phyloP scores from a whole-genome alignment of 108 stramenopile genomes.

The Discostella stelligeroides region DNA sequence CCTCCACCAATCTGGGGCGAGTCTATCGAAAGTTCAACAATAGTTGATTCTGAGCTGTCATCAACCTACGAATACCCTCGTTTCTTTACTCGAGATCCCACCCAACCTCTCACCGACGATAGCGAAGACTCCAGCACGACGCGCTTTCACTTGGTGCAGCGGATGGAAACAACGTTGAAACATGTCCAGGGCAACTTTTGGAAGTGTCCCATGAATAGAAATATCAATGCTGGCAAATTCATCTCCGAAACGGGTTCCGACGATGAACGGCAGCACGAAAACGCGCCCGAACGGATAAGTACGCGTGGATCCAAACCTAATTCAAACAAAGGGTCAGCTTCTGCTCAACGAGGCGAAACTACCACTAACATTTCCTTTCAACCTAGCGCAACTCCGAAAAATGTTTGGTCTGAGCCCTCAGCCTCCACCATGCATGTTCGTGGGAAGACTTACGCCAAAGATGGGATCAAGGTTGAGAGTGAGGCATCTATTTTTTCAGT shows the following conservation, averaged over 20 bases:
- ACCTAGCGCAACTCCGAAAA: constrained; percentile 15
- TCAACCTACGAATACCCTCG: constrained; percentile 34
- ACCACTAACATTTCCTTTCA: not conserved
- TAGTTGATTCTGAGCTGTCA: constrained; percentile 25
- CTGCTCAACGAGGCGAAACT: not conserved
- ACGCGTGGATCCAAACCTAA: not conserved
- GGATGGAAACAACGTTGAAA: constrained; percentile 28
- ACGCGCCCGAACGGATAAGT: too few relatives aligned
- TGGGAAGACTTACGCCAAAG: constrained; percentile 26
- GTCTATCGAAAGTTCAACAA: not conserved
- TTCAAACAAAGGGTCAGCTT: not conserved
- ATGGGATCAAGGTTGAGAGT: constrained; percentile 39
- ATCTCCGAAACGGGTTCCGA: not conserved
- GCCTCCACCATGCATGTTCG: constrained; percentile 51
- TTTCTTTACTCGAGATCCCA: constrained; percentile 28
- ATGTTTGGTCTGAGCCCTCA: constrained; percentile 44
- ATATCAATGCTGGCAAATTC: not conserved
- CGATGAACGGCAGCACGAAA: not conserved
- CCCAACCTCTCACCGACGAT: not conserved
- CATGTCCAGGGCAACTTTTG: constrained; percentile 26
- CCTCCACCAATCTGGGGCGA: constrained; percentile 26
- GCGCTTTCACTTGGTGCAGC: constrained; percentile 30
- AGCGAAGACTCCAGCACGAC: not conserved
- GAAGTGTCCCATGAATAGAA: not conserved
- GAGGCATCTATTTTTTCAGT: constrained; percentile 44